Evolutionary conservation across 306 rosid species (phyloP), one percentile per base, ranked within the genome.

Genomic region (Prunus mira): DNA sequence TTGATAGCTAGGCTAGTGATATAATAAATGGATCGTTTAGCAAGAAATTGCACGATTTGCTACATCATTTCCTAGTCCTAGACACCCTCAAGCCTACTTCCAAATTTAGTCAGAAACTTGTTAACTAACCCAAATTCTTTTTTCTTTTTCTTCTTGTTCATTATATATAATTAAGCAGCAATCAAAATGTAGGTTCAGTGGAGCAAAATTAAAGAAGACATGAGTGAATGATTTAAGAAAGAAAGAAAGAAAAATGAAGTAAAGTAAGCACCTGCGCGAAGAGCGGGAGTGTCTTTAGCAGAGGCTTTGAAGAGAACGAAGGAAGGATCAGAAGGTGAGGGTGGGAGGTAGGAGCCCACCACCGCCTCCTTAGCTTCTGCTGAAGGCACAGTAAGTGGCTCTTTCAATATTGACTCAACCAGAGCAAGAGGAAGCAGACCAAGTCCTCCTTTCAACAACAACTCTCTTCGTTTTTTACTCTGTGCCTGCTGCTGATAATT

Each of bases 241-340:
- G 0, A 20, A 72, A 34, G 20, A 65, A 19, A 25, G 25, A 24
- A 12, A 3, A 11, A 58, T n/a, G 52, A 72, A 68, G 12, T 13
- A 71, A 54, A 51, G 76, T 93, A 91, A 46, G 76, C 91, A 94
- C 98, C 98, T 72, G 98, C 98, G 41, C 98, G 95, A 84, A 95
- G 98, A 73, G 98, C 98, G 5, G 98, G 98, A 58, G 98, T 95
- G 78, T 95, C 98, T 73, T 63, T 89, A 25, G 92, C 46, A 66
- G 98, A 81, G 73, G 98, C 98, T 71, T 87, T 85, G 88, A 95
- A 95, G 65, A 90, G 79, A 55, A 95, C 98, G 24, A 94, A 95
- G 30, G 95, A 90, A 57, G 98, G 93, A 84, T 95, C 90, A 0
- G 88, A 88, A 6, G 84, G 82, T 0, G 89, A 82, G 71, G 93